Percentiles rank a stretch among this genome's conserved stretches.
Conservation (phyloP, 2,329 filamentous ascomycete species). For the Akanthomyces dipterigenus region DNA sequence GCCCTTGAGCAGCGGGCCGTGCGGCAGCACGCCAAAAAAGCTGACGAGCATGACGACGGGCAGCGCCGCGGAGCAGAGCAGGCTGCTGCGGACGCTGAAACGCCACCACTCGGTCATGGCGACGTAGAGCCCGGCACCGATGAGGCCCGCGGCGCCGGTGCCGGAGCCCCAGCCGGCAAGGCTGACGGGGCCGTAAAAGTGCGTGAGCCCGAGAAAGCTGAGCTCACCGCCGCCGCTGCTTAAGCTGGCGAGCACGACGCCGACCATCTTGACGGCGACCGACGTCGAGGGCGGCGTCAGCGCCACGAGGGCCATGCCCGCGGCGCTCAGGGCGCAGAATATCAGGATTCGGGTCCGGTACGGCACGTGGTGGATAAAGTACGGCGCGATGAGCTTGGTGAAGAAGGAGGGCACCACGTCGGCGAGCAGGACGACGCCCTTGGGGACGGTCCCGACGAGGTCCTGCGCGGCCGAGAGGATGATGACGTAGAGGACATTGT, state of each 20-base stretch:
- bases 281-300: slow-evolving; percentile 62
- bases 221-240: slow-evolving; percentile 84
- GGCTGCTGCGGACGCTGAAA: slow-evolving; percentile 64
- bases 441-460: slow-evolving; percentile 86
- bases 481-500: slow-evolving; percentile 96
- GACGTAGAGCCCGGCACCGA: slow-evolving; percentile 84
- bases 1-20: slow-evolving; percentile 50
- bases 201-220: slow-evolving; percentile 83
- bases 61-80: slow-evolving; percentile 72
- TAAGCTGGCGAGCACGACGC: slow-evolving; percentile 78
- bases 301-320: slow-evolving; percentile 84
- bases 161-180: slow-evolving; percentile 89
- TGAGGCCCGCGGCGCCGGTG: slow-evolving; percentile 79
- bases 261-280: slow-evolving; percentile 69
- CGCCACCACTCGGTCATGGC: slow-evolving; percentile 74
- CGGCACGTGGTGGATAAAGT: slow-evolving; percentile 84
- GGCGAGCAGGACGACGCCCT: slow-evolving; percentile 86
- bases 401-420: slow-evolving; percentile 87
- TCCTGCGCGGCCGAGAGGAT: slow-evolving; percentile 94
- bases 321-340: slow-evolving; percentile 68
- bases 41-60: slow-evolving; percentile 76
- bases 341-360: slow-evolving; percentile 69
- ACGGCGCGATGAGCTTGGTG: slow-evolving; percentile 82
- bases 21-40: slow-evolving; percentile 78
- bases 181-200: slow-evolving; percentile 84